Evolutionary conservation across 805 yeast genomes (phyloP).

Genomic region (Candida maltosa): DNA sequence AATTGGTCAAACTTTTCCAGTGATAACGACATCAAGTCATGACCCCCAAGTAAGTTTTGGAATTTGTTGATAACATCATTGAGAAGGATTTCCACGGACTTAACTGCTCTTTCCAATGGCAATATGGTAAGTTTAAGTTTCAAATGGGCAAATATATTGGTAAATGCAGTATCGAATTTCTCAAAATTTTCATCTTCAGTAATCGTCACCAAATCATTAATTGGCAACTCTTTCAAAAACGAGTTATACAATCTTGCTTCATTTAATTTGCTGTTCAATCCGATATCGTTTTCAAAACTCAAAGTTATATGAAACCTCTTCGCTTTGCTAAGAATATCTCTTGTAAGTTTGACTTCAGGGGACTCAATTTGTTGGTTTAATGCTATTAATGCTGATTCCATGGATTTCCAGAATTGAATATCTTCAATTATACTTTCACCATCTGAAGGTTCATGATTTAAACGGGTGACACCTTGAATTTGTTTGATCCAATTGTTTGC

Average conservation of each 20-base stretch:
- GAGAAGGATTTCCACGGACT: slow-evolving; percentile 63
- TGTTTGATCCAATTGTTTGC: slow-evolving; percentile 75
- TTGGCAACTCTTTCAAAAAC: slow-evolving; percentile 67
- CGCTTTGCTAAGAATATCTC: slow-evolving; percentile 61
- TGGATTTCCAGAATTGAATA: slow-evolving; percentile 71
- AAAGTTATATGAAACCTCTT: slow-evolving; percentile 79
- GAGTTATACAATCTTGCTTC: slow-evolving; percentile 55
- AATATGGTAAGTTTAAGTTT: slow-evolving; percentile 46
- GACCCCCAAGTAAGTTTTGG: slow-evolving; percentile 27
- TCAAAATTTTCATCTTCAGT: slow-evolving; percentile 25
- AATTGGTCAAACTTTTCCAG: slow-evolving; percentile 34
- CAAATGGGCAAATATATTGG: slow-evolving; percentile 49
- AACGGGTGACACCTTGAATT: slow-evolving; percentile 52
- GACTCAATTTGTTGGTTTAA: slow-evolving; percentile 57
- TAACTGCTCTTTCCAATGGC: slow-evolving; percentile 53
- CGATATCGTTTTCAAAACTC: slow-evolving; percentile 70
- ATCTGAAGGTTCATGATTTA: slow-evolving; percentile 50
- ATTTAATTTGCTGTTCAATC: slow-evolving; percentile 52
- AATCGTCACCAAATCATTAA: slow-evolving; percentile 44
- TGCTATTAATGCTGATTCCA: slow-evolving; percentile 57
- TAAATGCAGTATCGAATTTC: slow-evolving; percentile 42
- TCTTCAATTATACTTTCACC: slow-evolving; percentile 62
- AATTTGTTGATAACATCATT: slow-evolving; percentile 47
- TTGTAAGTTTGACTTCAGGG: slow-evolving; percentile 51
- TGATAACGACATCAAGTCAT: slow-evolving; percentile 43